Conservation (phyloP, 2,329 filamentous ascomycete species). For the Stachybotrys chlorohalonatus region DNA sequence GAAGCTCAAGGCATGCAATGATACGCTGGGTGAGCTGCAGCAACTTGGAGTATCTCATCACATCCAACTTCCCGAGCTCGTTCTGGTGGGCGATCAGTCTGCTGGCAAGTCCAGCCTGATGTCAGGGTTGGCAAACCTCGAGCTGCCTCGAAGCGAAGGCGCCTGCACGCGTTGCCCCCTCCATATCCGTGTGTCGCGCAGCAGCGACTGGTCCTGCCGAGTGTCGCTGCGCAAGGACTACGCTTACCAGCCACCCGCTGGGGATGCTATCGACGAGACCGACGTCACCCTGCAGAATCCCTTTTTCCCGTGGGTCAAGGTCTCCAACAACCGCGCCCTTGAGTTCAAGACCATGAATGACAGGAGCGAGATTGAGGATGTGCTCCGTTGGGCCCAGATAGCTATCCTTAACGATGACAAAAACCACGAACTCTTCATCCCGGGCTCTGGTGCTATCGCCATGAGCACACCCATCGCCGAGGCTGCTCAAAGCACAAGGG, state of each 20-base stretch:
- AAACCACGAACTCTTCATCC: slow-evolving; percentile 44
- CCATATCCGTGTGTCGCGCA: slow-evolving; percentile 61
- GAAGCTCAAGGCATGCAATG: slow-evolving; percentile 56
- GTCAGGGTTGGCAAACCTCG: slow-evolving; percentile 60
- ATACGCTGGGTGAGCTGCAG: slow-evolving; percentile 59
- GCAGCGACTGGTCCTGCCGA: slow-evolving; percentile 55
- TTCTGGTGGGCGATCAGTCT: slow-evolving; percentile 77
- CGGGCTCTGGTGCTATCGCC: slow-evolving; percentile 32
- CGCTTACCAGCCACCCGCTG: slow-evolving; percentile 34
- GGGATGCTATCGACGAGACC: slow-evolving; percentile 29
- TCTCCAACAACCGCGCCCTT: slow-evolving; percentile 31
- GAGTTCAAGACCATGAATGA: slow-evolving; percentile 57
- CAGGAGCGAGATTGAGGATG: slow-evolving; percentile 54
- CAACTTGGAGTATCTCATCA: slow-evolving; percentile 64
- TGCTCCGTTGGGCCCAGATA: slow-evolving; percentile 66
- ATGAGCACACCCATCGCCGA: slow-evolving; percentile 22
- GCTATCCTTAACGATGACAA: slow-evolving; percentile 63
- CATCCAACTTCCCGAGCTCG: slow-evolving; percentile 66
- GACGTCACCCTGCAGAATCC: slow-evolving; percentile 40
- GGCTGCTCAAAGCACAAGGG: slow-evolving; percentile 35
- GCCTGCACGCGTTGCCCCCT: slow-evolving; percentile 77
- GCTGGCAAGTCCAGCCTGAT: slow-evolving; percentile 69
- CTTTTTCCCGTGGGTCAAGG: slow-evolving; percentile 58
- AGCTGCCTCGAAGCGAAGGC: slow-evolving; percentile 59
- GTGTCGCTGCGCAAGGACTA: slow-evolving; percentile 62